phyloP scores from a whole-genome alignment of 768 basidiomycete genomes.

The Lentinula lateritia region DNA sequence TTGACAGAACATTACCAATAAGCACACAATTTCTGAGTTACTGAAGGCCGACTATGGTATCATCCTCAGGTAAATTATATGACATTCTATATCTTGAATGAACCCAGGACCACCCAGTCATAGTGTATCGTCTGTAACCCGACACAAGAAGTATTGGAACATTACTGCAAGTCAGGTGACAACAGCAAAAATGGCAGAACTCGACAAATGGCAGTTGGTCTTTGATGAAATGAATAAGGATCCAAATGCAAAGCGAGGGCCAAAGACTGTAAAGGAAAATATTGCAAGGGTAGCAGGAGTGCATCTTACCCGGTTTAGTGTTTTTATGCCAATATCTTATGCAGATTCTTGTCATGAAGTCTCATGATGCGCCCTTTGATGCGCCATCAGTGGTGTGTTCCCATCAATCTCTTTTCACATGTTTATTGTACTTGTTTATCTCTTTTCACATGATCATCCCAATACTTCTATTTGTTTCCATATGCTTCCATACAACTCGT shows the following conservation, averaged over 20 bases:
- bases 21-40: constrained; percentile 17
- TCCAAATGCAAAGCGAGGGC: constrained; percentile 21
- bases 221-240: constrained; percentile 29
- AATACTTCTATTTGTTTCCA: no score
- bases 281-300: constrained; percentile 24
- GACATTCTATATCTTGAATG: neutral
- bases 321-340: no score
- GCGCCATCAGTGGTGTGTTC: no score
- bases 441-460: no score
- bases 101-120: no score
- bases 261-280: constrained; percentile 20
- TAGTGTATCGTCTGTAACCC: constrained; percentile 23
- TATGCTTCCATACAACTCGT: no score
- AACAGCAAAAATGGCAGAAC: constrained; percentile 20
- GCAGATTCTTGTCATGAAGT: no score
- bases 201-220: constrained; percentile 25
- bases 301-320: constrained; percentile 23
- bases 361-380: no score
- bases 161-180: constrained; percentile 23
- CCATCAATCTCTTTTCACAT: no score
- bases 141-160: constrained; percentile 18
- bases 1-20: constrained; percentile 19
- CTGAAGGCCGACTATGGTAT: constrained; percentile 22
- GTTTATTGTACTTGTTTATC: no score
- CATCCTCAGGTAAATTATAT: constrained; percentile 22